These are phyloP conservation scores for Pestalotiopsis sp. DNA, from an alignment of 2,329 filamentous ascomycete species.

Conservation along the genomic window DNA sequence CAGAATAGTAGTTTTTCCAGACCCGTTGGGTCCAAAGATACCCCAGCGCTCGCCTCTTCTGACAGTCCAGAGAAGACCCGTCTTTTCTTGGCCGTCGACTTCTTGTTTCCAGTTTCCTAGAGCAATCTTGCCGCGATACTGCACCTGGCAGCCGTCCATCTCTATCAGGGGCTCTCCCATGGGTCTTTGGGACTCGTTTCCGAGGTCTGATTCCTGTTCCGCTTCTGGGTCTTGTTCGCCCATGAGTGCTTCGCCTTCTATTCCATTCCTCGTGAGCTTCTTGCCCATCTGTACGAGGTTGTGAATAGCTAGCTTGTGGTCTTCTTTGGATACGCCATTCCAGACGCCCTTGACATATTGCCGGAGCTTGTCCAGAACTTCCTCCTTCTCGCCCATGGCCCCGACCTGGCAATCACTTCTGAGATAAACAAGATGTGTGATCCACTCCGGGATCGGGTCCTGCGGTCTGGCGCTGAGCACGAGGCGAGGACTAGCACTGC, in stretches of 20 bases:
- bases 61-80: slow-evolving; percentile 81
- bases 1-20: slow-evolving; percentile 92
- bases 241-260: slow-evolving; percentile 36
- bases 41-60: slow-evolving; percentile 85
- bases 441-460: slow-evolving; percentile 85
- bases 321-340: slow-evolving; percentile 43
- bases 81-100: slow-evolving; percentile 44
- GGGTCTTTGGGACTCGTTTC: slow-evolving; percentile 12
- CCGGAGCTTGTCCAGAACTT: slow-evolving; percentile 57
- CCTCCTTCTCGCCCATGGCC: slow-evolving; percentile 63
- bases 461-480: slow-evolving; percentile 80
- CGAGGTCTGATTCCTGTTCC: slow-evolving; percentile 12
- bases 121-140: slow-evolving; percentile 75
- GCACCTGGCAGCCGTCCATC: slow-evolving; percentile 81
- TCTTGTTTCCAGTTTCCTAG: slow-evolving; percentile 78
- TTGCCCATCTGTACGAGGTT: slow-evolving; percentile 51
- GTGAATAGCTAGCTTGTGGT: slow-evolving; percentile 48
- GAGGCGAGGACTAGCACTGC: slow-evolving; percentile 66
- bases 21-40: slow-evolving; percentile 90
- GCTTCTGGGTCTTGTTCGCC: slow-evolving; percentile 24
- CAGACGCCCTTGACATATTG: slow-evolving; percentile 48
- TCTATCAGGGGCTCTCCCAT: slow-evolving; percentile 75
- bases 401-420: slow-evolving; percentile 66
- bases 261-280: slow-evolving; percentile 40
- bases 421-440: slow-evolving; percentile 79